A percentile compares a stretch with the other conserved stretches of the same genome.
phyloP scores from a whole-genome alignment of 768 basidiomycete species.

The Auriculariales sp. region DNA sequence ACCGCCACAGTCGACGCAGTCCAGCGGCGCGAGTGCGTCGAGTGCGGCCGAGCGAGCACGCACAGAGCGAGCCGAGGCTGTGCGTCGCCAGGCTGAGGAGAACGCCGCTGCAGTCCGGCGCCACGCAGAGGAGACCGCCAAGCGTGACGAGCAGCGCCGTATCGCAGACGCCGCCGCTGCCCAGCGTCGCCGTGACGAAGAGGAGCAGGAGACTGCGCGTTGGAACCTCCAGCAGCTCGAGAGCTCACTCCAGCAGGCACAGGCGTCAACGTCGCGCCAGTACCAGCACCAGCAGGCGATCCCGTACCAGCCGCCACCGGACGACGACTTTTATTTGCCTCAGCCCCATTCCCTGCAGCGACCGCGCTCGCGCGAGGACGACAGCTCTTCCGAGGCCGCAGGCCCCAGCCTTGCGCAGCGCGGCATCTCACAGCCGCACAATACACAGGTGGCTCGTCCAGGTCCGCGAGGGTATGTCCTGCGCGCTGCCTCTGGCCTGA shows the following conservation, averaged over 20 bases:
- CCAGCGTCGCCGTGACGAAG: conserved; percentile 2
- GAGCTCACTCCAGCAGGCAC: not conserved
- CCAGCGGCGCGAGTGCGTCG: not conserved
- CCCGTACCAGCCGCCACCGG: conserved; percentile 18
- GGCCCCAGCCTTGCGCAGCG: not conserved
- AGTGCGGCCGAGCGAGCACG: not conserved
- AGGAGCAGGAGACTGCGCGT: not conserved
- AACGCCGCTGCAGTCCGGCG: conserved; percentile 10
- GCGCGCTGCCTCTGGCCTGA: too few relatives aligned
- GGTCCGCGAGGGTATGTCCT: conserved; percentile 6
- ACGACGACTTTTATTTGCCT: conserved; percentile 19
- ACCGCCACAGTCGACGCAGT: not conserved
- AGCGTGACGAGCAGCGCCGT: not conserved
- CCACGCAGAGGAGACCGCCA: not conserved
- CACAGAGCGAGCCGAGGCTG: not conserved
- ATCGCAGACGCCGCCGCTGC: conserved; percentile 2
- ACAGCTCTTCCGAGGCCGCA: conserved; percentile 9
- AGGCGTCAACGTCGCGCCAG: conserved; percentile 3
- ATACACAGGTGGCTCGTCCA: conserved; percentile 6
- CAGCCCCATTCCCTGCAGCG: conserved; percentile 39
- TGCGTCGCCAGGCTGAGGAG: conserved; percentile 8
- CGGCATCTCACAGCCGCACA: conserved; percentile 10
- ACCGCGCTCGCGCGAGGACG: conserved; percentile 38
- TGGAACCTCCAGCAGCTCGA: conserved; percentile 8
- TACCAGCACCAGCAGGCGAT: conserved; percentile 7